Conservation (phyloP, 2,329 filamentous ascomycete genomes). For the Claviceps spartinae region DNA sequence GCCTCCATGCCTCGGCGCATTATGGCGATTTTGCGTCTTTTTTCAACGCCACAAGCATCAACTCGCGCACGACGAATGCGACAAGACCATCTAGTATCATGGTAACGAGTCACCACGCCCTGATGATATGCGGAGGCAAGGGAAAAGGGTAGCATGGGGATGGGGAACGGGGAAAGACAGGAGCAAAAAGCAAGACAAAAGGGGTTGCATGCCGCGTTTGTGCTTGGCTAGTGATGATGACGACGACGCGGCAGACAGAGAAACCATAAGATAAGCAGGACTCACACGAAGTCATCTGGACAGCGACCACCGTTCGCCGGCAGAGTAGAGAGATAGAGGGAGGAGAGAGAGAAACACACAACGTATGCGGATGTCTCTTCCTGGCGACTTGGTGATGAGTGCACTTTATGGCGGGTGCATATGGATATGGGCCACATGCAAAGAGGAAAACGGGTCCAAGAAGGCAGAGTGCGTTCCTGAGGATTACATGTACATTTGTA, state of each 20-base stretch:
- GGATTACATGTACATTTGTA: not conserved
- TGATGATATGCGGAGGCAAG: not conserved
- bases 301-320: not conserved
- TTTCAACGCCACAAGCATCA: too few species aligned
- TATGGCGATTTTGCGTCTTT: too few species aligned
- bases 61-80: too few species aligned
- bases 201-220: not conserved
- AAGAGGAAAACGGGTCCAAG: not conserved
- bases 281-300: constrained; percentile 4
- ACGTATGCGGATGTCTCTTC: not conserved
- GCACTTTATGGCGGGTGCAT: not conserved
- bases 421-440: not conserved
- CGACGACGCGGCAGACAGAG: not conserved
- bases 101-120: not conserved
- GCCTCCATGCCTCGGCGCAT: too few species aligned
- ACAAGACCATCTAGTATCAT: too few species aligned
- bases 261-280: not conserved
- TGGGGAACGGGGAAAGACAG: not conserved
- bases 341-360: not conserved
- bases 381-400: not conserved
- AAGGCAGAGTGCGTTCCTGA: not conserved
- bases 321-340: not conserved
- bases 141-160: not conserved
- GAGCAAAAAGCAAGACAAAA: not conserved
- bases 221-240: not conserved